Percentiles rank a stretch among this genome's conserved stretches.
Conservation (phyloP, 1,284 basidiomycete species). For the Neolentinus lepideus region DNA sequence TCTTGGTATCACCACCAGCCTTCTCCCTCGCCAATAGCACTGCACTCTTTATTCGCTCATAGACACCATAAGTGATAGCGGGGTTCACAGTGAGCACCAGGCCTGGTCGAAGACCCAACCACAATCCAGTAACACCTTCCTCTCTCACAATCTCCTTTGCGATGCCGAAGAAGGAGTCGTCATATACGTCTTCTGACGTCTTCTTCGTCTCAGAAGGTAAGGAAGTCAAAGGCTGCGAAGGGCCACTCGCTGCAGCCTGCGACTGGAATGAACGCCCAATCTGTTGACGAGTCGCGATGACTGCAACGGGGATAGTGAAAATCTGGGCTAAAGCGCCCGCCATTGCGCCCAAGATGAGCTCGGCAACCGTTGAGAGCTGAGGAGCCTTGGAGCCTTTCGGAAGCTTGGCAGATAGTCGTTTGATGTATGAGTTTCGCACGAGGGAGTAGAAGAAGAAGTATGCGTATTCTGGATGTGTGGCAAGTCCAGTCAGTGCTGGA, state of each 20-base stretch:
- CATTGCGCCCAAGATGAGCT: constrained; percentile 84
- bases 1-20: constrained; percentile 43
- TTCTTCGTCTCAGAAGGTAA: constrained; percentile 7
- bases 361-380: constrained; percentile 70
- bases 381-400: constrained; percentile 51
- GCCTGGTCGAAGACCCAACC: constrained; percentile 91
- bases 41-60: constrained; percentile 83
- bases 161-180: constrained; percentile 73
- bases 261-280: constrained; percentile 43
- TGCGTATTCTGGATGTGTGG: constrained; percentile 75
- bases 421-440: constrained; percentile 79
- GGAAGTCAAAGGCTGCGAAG: constrained; percentile 3
- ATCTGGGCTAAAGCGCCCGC: constrained; percentile 95
- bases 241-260: background rate
- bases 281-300: constrained; percentile 97
- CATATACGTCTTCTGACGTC: constrained; percentile 24
- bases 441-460: constrained; percentile 99
- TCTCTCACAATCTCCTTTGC: constrained; percentile 87
- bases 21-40: constrained; percentile 48
- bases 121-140: constrained; percentile 87
- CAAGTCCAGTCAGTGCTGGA: constrained; percentile 2
- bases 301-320: constrained; percentile 97
- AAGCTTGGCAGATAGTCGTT: constrained; percentile 50
- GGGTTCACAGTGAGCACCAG: constrained; percentile 95
- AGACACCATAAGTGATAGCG: constrained; percentile 96